Evolutionary conservation across 805 yeast species (phyloP).

Genomic region (Kodamaea laetipori): DNA sequence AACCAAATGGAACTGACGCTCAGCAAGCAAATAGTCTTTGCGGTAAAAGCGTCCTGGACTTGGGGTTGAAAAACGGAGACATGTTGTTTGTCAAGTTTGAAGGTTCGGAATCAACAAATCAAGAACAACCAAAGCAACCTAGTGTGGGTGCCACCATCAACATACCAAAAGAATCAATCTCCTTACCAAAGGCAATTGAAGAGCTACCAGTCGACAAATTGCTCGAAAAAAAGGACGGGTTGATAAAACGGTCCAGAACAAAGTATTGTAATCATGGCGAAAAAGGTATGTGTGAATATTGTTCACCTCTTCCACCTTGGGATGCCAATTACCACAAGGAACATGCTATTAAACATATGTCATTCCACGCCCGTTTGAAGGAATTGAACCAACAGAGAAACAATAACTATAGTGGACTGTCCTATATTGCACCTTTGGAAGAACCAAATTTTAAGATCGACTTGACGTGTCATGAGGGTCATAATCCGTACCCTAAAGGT

Average conservation of each 20-base stretch:
- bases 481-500: conserved; percentile 91
- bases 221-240: conserved; percentile 68
- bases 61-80: conserved; percentile 61
- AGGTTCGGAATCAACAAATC: not conserved
- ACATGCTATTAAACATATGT: conserved; percentile 80
- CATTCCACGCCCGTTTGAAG: conserved; percentile 81
- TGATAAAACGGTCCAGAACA: conserved; percentile 64
- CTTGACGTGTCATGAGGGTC: conserved; percentile 72
- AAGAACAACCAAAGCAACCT: not conserved
- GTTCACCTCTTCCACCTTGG: conserved; percentile 95
- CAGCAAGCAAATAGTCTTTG: conserved; percentile 38
- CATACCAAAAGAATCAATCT: no score
- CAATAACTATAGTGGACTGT: conserved; percentile 58
- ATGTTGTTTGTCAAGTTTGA: conserved; percentile 51
- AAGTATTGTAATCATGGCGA: conserved; percentile 81
- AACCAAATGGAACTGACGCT: conserved; percentile 47
- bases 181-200: conserved; percentile 6
- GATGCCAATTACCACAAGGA: conserved; percentile 74
- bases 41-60: conserved; percentile 39
- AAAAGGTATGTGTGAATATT: conserved; percentile 97
- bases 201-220: conserved; percentile 61
- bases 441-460: conserved; percentile 70
- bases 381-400: conserved; percentile 68
- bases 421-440: conserved; percentile 75
- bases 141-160: not conserved